Evolutionary conservation across 2,329 filamentous ascomycete genomes (phyloP).

Genomic region (Claviceps citrina): DNA sequence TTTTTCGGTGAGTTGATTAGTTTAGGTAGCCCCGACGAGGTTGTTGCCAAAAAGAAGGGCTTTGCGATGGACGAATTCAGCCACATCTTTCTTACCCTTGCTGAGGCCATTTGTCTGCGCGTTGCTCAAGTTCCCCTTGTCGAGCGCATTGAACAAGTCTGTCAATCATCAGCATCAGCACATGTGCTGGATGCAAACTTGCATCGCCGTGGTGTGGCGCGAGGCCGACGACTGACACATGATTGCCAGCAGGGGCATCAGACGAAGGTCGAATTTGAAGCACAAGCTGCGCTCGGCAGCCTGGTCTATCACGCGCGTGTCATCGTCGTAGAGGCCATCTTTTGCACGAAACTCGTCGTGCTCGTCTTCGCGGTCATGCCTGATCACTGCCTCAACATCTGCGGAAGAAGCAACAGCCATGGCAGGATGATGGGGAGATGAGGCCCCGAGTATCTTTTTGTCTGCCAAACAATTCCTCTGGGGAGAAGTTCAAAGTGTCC

Average conservation of each 20-base stretch:
- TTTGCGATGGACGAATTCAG: no score
- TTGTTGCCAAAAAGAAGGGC: no score
- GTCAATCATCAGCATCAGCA: no score
- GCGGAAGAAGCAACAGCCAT: constrained; percentile 4
- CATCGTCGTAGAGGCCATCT: constrained; percentile 9
- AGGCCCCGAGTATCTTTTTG: no score
- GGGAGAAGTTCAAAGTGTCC: no score
- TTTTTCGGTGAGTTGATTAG: no score
- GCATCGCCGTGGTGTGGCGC: no score
- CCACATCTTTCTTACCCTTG: constrained; percentile 16
- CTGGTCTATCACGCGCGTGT: constrained; percentile 19
- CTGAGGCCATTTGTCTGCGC: constrained; percentile 37
- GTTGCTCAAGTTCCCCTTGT: constrained; percentile 31
- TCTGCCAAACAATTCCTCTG: no score
- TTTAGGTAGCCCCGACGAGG: no score
- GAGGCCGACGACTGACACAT: constrained; percentile 35
- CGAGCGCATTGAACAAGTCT: constrained; percentile 33
- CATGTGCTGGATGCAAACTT: no score
- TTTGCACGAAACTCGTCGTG: no score
- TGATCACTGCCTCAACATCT: constrained; percentile 4
- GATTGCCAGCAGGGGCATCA: constrained; percentile 37
- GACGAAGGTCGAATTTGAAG: constrained; percentile 38
- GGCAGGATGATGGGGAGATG: no score
- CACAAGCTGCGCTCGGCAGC: constrained; percentile 34
- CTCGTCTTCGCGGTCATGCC: constrained; percentile 7